These are phyloP conservation scores for Jatropha podagrica DNA, from an alignment of 441 rosid species.

Conservation along the genomic window DNA sequence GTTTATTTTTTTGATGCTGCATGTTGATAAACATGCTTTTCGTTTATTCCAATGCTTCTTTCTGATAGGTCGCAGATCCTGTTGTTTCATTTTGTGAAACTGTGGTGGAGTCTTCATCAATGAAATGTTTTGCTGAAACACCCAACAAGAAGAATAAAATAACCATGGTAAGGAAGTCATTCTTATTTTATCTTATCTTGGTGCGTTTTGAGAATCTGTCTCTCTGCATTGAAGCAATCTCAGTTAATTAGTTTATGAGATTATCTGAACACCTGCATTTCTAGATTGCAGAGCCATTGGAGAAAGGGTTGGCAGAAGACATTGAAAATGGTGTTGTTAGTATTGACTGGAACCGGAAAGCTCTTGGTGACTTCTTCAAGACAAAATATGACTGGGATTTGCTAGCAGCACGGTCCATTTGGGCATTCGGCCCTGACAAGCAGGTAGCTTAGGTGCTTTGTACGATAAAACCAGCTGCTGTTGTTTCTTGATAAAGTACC, in stretches of 20 bases:
- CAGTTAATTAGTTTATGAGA: neutral
- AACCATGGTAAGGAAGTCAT: slow-evolving; percentile 64
- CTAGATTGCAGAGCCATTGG: slow-evolving; percentile 97
- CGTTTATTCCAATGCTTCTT: slow-evolving; percentile 15
- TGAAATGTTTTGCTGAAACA: slow-evolving; percentile 98
- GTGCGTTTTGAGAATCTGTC: neutral
- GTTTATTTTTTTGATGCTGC: neutral
- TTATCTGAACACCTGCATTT: slow-evolving; percentile 17
- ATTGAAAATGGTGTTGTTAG: slow-evolving; percentile 90
- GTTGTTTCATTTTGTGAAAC: slow-evolving; percentile 98
- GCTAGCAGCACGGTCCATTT: slow-evolving; percentile 95
- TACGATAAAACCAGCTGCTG: slow-evolving; percentile 2
- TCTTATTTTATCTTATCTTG: neutral
- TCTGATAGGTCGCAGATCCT: slow-evolving; percentile 85
- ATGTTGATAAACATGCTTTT: neutral
- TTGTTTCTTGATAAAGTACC: neutral
- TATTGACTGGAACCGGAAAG: slow-evolving; percentile 82
- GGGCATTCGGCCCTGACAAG: slow-evolving; percentile 99
- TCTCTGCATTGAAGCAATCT: neutral
- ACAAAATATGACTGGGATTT: slow-evolving; percentile 96
- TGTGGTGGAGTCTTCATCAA: slow-evolving; percentile 93
- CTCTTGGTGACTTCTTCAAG: slow-evolving; percentile 89
- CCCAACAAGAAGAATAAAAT: slow-evolving; percentile 96
- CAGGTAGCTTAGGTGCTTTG: slow-evolving; percentile 50
- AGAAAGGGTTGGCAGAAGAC: slow-evolving; percentile 93